Evolutionary conservation across 352 stramenopile genomes (phyloP), one percentile per base, ranked within the genome.

Genomic region (Globisporangium paroecandrum): DNA sequence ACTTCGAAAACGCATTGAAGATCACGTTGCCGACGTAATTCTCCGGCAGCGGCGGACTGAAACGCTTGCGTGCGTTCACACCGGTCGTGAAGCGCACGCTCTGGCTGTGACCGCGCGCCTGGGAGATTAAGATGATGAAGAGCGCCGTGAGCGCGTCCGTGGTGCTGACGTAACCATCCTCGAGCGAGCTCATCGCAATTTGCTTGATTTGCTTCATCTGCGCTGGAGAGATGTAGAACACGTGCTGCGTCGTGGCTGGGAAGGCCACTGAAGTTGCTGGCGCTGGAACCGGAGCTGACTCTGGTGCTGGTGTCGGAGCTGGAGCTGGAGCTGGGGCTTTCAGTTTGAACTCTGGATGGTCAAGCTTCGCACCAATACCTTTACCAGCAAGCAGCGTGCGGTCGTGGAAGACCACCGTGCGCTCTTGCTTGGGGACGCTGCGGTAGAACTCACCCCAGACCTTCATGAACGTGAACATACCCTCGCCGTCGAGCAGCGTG

Each of bases 391-490:
- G 25, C 41, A 89, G 69, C 7, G 80, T 61, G 2, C 78, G 77
- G 22, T 85, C 78, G 54, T 87, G 80, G 57, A 57, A 74, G 1
- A 89, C 69, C 20, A 61, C 34, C 3, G 75, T 51, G 20, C 75
- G 69, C 10, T 79, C 56, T 2, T 69, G 25, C 25, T 75, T 69
- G 12, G 58, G 38, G 1, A 89, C 57, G 0, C 64, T 66, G 43
- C 74, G 78, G 66, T 87, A 89, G 66, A 83, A 76, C 65, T 81
- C 69, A 7, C 78, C 77, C 80, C 82, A 91, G n/a, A 75, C 66
- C 34, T 76, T 83, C 72, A 85, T 82, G 58, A 91, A 87, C 9
- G 76, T 89, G 70, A 89, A 87, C 59, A 83, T 69, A 1, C 56
- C 74, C 47, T 89, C 75, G 8, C 69, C 78, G 36, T 90, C 82